Base-by-base conservation (phyloP, 176 grass and related monocot genomes). In the Poa pratensis region DNA sequence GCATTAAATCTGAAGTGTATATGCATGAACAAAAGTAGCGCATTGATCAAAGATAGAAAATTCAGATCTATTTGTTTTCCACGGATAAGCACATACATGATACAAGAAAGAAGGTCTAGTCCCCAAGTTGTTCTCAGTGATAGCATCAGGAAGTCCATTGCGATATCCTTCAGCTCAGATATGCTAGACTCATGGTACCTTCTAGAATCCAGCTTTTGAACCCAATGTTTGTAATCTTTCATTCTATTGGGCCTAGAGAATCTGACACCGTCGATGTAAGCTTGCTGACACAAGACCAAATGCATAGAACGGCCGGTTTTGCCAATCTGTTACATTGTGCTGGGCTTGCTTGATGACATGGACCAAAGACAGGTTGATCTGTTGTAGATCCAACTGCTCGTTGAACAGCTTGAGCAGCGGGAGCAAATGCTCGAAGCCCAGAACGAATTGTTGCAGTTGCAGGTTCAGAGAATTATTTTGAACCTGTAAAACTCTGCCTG, bases 401-500 rank as follows among this genome's bases (percentile, higher is more conserved):
- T 95, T 46, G 42, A 43, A 43, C 42, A 43, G 42, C 42, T 43
- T 43, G 42, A 43, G 42, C 42, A 43, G 42, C 42, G 42, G 58
- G 91, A 94, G 75, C 90, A 94, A 69, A 85, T 94, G 82, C 82
- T 97, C 3, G 73, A 84, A 81, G 78, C 91, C 12, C 87, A 92
- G 75, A 94, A 90, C 58, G 86, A 90, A 78, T 88, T 97, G 48
- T 46, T 97, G 30, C 92, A 97, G 48, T 46, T 97, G 30, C 92
- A 97, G 89, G 94, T 97, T 35, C 24, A 79, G 49, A 86, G 73
- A 43, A 49, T 42, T 22, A 87, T 32, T 65, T 40, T 40, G 39
- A 40, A 40, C 40, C 18, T 9, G 4, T 54, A 2, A 5, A 2
- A 5, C n/a, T 40, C 17, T 51, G 26, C 27, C 28, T 28, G 68